phyloP scores from a whole-genome alignment of 2,329 filamentous ascomycete species.

The Aspergillus sp. region DNA sequence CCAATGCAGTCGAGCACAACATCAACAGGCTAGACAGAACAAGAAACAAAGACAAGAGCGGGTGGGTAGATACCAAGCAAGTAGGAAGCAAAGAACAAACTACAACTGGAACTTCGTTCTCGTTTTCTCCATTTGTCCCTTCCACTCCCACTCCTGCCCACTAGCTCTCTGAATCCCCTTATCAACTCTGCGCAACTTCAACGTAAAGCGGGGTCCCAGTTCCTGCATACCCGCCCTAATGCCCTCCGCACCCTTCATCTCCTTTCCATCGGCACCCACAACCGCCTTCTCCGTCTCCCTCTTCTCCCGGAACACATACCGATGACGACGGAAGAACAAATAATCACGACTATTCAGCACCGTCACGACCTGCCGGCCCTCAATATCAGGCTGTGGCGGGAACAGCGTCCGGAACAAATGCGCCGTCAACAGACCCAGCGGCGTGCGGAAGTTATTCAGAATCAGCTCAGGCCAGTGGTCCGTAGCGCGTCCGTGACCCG shows the following conservation, averaged over 20 bases:
- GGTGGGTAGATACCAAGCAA: background rate
- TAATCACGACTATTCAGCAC: constrained; percentile 95
- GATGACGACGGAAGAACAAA: constrained; percentile 86
- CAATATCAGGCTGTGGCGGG: constrained; percentile 78
- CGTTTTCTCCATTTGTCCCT: constrained; percentile 90
- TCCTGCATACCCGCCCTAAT: constrained; percentile 89
- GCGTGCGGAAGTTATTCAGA: constrained; percentile 93
- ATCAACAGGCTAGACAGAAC: constrained; percentile 1
- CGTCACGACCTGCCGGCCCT: constrained; percentile 86
- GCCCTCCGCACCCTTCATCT: constrained; percentile 79
- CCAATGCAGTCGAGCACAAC: constrained; percentile 6
- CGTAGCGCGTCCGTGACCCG: constrained; percentile 86
- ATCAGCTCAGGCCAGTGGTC: constrained; percentile 88
- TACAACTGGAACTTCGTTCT: constrained; percentile 90
- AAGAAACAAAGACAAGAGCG: background rate
- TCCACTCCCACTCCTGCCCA: constrained; percentile 95
- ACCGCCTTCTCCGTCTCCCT: constrained; percentile 83
- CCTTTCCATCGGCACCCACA: constrained; percentile 76
- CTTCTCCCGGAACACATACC: constrained; percentile 93
- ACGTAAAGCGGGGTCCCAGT: constrained; percentile 76
- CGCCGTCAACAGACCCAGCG: constrained; percentile 83
- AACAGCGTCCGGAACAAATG: constrained; percentile 80
- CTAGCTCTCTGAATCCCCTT: constrained; percentile 77
- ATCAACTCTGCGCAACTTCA: constrained; percentile 89
- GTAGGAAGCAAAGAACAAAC: constrained; percentile 15